A percentile compares a stretch with the other conserved stretches of the same genome.
These are phyloP conservation scores for Dryas octopetala DNA, from an alignment of 306 rosid species.

Conservation along the genomic window DNA sequence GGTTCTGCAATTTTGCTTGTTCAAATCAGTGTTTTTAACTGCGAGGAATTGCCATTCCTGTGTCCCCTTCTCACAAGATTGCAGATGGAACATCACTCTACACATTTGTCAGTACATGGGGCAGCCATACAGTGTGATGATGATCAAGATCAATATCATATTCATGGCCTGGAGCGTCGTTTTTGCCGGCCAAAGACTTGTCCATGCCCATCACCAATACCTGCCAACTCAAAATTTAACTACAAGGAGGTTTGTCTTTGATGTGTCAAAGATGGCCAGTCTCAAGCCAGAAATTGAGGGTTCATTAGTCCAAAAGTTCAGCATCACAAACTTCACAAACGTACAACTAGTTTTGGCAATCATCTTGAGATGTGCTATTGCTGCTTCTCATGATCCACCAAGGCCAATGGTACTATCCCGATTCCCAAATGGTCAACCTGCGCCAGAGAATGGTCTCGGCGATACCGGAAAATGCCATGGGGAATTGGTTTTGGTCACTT, in stretches of 20 bases:
- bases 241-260: constrained; percentile 18
- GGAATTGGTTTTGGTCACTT: constrained; percentile 1
- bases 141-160: not conserved
- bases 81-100: not conserved
- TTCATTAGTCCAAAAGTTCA: not conserved
- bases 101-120: not conserved
- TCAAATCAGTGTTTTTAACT: not conserved
- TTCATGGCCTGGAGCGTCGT: not conserved
- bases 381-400: not conserved
- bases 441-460: not conserved
- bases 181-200: constrained; percentile 5
- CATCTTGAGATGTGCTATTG: not conserved
- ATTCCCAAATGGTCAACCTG: not conserved
- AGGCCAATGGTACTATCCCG: not conserved
- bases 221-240: not conserved
- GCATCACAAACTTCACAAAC: not conserved
- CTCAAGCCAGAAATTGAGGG: constrained; percentile 5
- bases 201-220: not conserved
- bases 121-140: not conserved
- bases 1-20: not conserved
- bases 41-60: not conserved
- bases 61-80: not conserved
- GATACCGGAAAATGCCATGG: not conserved
- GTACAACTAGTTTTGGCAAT: not conserved
- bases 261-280: not conserved